Evolutionary conservation across 345 rosid genomes (phyloP).

Genomic region (Lenwebbia sp.): DNA sequence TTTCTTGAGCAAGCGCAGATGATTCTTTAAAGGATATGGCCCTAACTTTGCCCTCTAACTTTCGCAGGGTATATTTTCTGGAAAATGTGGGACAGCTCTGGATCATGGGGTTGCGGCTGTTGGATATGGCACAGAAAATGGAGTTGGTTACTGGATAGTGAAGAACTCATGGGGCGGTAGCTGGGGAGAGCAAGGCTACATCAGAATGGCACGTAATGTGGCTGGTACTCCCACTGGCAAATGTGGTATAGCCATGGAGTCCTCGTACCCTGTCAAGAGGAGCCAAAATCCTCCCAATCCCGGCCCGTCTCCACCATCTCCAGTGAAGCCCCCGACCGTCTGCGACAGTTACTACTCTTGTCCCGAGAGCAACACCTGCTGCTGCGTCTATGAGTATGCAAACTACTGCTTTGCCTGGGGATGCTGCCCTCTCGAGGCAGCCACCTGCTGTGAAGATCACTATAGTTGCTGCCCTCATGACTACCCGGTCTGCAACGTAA

Average conservation of each 20-base stretch:
- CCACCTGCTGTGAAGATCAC: slow-evolving; percentile 78
- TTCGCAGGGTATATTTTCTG: slow-evolving; percentile 64
- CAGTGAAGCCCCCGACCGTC: slow-evolving; percentile 53
- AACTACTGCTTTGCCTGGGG: slow-evolving; percentile 82
- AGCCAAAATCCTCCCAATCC: slow-evolving; percentile 91
- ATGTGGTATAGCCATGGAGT: slow-evolving; percentile 84
- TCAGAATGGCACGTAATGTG: slow-evolving; percentile 60
- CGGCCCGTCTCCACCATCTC: slow-evolving; percentile 93
- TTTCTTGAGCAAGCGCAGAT: not conserved
- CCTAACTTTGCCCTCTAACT: not conserved
- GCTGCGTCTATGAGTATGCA: slow-evolving; percentile 55
- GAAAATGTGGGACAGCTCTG: slow-evolving; percentile 58
- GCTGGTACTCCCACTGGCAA: slow-evolving; percentile 29
- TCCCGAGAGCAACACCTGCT: slow-evolving; percentile 76
- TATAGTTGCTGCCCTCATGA: slow-evolving; percentile 86
- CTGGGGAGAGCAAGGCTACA: slow-evolving; percentile 87
- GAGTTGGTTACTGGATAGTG: slow-evolving; percentile 74
- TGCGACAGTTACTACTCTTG: slow-evolving; percentile 65
- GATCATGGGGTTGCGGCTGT: slow-evolving; percentile 93
- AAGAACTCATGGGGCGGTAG: slow-evolving; percentile 71
- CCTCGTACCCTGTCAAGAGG: slow-evolving; percentile 80
- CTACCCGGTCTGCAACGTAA: slow-evolving; percentile 63
- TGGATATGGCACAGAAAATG: slow-evolving; percentile 80
- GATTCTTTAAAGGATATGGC: not conserved
- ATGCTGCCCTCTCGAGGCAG: slow-evolving; percentile 85